Evolutionary conservation across 177 flowering plant species (phyloP), one percentile per base, ranked within the genome.

Genomic region (Vitis hybrid): DNA sequence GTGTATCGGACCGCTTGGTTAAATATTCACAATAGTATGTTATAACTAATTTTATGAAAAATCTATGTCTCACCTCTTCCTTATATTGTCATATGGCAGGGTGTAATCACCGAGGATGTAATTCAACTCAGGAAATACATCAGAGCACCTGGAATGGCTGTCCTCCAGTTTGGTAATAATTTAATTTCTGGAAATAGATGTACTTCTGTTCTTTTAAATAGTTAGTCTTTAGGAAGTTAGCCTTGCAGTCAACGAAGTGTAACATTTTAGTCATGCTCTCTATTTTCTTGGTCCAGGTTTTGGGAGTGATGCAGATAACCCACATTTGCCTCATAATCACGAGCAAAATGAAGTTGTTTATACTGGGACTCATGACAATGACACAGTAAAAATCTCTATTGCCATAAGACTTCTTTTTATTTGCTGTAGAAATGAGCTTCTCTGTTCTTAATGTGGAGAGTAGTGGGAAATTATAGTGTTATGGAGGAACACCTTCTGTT

Each of bases 131-230:
- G 99, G 79, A 88, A 85, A 80, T 90, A 87, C 32, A 90, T 95
- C 60, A 92, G 87, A 21, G 99, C 99, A 77, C 99, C 99, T 79
- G 99, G 99, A 77, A 95, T 95, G 99, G 93, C 95, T 65, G 97
- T 95, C 66, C 96, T 95, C 72, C 99, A 95, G 75, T 95, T 95
- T 85, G 99, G 99, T 95, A 90, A 67, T 32, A 15, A 24, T 0
- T 59, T 15, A 55, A 61, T 52, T 24, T 48, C 5, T 8, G 35
- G 24, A 32, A 8, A 17, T 21, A 54, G 21, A 11, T 27, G 67
- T 56, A 35, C 12, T 65, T 41, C 46, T 41, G 46, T 50, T 21
- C 8, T 67, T 49, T 50, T 63, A 48, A 14, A 11, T 41, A 61
- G 4, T 61, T 24, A 24, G 30, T 27, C 30, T 58, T 58, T 3